Conservation (phyloP, 2,329 filamentous ascomycete species). For the Rhynchosporium graminicola region DNA sequence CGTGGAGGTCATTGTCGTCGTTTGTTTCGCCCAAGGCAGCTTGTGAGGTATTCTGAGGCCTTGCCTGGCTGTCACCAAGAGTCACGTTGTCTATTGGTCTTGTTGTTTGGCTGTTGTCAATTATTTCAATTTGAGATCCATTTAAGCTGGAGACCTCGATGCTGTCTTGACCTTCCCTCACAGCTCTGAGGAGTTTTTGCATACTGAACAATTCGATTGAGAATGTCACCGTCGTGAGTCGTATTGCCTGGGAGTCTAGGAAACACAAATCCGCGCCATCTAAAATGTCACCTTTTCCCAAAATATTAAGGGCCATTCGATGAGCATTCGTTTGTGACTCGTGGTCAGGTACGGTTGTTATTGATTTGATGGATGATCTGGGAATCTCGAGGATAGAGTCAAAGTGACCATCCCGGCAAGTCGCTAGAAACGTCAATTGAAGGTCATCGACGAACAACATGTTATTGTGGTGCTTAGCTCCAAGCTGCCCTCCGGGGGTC, state of each 20-base stretch:
- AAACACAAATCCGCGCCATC: background rate
- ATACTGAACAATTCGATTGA: background rate
- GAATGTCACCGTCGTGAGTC: background rate
- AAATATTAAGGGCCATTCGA: background rate
- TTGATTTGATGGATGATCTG: background rate
- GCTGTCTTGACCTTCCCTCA: background rate
- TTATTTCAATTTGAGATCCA: background rate
- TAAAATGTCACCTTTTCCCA: background rate
- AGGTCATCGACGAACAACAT: conserved; percentile 20
- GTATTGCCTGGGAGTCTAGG: background rate
- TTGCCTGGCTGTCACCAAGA: background rate
- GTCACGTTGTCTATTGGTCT: background rate
- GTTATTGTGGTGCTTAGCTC: conserved; percentile 14
- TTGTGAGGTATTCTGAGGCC: background rate
- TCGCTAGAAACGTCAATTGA: conserved; percentile 16
- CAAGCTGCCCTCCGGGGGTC: conserved; percentile 15
- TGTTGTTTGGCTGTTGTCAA: background rate
- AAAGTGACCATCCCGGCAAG: conserved; percentile 11
- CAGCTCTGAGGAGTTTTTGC: background rate
- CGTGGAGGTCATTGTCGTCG: background rate
- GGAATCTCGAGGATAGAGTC: conserved; percentile 23
- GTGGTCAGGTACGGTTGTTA: background rate
- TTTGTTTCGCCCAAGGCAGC: background rate
- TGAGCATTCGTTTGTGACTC: background rate
- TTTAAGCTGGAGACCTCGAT: background rate